Percentiles rank a stretch among this genome's conserved stretches.
These are phyloP conservation scores for Nannochloropsis granulata DNA, from an alignment of 108 stramenopile genomes.

Conservation along the genomic window DNA sequence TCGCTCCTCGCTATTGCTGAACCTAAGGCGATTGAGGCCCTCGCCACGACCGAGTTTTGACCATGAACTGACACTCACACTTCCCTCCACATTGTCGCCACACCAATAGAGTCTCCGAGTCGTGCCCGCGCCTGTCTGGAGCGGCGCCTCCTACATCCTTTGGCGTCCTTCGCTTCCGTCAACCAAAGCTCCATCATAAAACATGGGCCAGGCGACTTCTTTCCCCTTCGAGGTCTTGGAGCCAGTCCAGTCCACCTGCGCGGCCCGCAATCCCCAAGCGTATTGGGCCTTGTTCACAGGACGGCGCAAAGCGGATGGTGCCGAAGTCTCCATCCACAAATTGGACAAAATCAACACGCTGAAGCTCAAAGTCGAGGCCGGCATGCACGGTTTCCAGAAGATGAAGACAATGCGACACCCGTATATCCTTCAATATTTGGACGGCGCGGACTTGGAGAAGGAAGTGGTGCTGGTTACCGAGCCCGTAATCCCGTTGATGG, in stretches of 20 bases:
- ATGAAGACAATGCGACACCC: conserved; percentile 22
- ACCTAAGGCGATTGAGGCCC: no score
- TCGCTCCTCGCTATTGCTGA: no score
- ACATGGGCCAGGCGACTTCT: background rate
- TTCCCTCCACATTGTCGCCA: no score
- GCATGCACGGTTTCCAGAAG: conserved; percentile 12
- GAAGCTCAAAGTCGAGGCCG: conserved; percentile 5
- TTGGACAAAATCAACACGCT: conserved; percentile 8
- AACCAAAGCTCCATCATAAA: no score
- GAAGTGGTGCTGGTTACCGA: conserved; percentile 28
- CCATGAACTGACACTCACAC: no score
- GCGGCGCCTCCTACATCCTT: no score
- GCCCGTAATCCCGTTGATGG: conserved; percentile 6
- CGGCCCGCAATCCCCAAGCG: background rate
- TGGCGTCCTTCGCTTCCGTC: no score
- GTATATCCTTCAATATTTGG: conserved; percentile 16
- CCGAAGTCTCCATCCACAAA: conserved; percentile 14
- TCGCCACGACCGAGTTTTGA: no score
- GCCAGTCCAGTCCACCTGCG: background rate
- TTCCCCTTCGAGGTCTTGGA: background rate
- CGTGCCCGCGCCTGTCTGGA: no score
- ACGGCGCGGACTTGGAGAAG: conserved; percentile 22
- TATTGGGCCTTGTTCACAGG: background rate
- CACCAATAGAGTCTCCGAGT: no score
- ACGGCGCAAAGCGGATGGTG: conserved; percentile 3